Evolutionary conservation across 257 asterid species (phyloP), one percentile per base, ranked within the genome.

Genomic region (Salvia rosmarinus): DNA sequence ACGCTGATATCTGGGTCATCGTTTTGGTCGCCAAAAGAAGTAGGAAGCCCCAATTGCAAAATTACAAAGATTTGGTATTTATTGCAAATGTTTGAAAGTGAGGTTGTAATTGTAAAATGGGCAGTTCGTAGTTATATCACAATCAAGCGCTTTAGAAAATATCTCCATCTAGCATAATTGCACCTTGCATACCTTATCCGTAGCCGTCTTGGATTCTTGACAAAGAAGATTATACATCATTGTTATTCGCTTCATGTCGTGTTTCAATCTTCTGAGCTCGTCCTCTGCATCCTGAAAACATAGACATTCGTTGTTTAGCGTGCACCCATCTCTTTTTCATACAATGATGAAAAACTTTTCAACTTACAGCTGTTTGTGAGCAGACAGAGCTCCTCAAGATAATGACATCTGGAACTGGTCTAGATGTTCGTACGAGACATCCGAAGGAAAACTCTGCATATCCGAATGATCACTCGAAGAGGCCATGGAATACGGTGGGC

Each of bases 271-370:
- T 79, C 54, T 81, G 81, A 89, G 55, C 83, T 89, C 94, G 0
- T 88, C 96, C 71, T 93, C 97, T 20, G 77, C 9, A 13, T 87
- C 96, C 77, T 73, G 90, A 80, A 83, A 84, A 37, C 1, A 17
- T 72, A 32, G 52, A 51, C 17, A 14, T 59, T 73, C 10, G n/a
- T 30, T 67, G 47, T 75, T 63, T 20, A 67, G 67, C 17, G 11
- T 2, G 37, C 11, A 3, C 9, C 10, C 32, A 46, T 34, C 10
- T n/a, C n/a, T 64, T 7, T 16, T 47, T 9, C 28, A 0, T 35
- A 21, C 16, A 44, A 21, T 10, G 9, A 63, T 8, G 20, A 17
- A 39, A 25, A 35, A 28, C 0, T 9, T 55, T 62, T 40, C 2
- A 57, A 55, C 89, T 77, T 79, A 84, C 89, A 20, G 80, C 74